Base-by-base conservation (phyloP, 2,329 filamentous ascomycete species). In the Cladosporium sp. region DNA sequence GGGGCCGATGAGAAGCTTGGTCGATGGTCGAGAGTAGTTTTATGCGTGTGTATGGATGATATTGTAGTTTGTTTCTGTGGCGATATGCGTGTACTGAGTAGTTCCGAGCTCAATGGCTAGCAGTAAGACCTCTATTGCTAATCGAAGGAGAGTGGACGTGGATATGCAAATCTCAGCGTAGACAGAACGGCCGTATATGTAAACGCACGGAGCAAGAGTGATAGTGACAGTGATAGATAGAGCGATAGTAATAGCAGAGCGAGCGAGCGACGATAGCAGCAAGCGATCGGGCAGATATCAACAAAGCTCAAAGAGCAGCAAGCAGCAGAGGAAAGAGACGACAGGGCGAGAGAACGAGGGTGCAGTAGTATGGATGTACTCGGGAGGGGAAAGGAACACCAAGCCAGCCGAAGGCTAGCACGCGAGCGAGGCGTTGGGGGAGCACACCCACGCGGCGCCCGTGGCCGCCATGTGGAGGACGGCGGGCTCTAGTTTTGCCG, bases 381-480 rank as follows among this genome's bases (percentile, higher is more conserved):
- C 23, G 57, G 43, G 28, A 59, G 34, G 26, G 26, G 21, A 32
- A 26, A 59, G 48, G 26, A 23, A 46, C 25, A 30, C 58, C 58
- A 51, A 32, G 18, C 58, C 58, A n/a, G n/a, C n/a, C n/a, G 30
- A 32, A 43, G 36, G 36, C n/a, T 10, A 48, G 49, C 43, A 36
- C 58, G 43, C 58, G 46, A 61, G 58, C 32, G 32, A 53, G 30
- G 59, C 49, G 59, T 63, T 63, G 59, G 59, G 58, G 48, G 49
- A 28, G 49, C 49, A 26, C 28, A 30, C 26, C 49, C 49, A 53
- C n/a, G 14, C 18, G 16, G 30, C 48, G 23, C 28, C 30, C 58
- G 21, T 53, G 49, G 49, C 46, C 48, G 58, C 59, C 59, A 63
- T 63, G 59, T 63, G 59, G 59, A 63, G 58, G 58, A 30, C 54